Evolutionary conservation across 805 yeast species (phyloP), one percentile per base, ranked within the genome.

Genomic region (Saturnispora kantuleensis): DNA sequence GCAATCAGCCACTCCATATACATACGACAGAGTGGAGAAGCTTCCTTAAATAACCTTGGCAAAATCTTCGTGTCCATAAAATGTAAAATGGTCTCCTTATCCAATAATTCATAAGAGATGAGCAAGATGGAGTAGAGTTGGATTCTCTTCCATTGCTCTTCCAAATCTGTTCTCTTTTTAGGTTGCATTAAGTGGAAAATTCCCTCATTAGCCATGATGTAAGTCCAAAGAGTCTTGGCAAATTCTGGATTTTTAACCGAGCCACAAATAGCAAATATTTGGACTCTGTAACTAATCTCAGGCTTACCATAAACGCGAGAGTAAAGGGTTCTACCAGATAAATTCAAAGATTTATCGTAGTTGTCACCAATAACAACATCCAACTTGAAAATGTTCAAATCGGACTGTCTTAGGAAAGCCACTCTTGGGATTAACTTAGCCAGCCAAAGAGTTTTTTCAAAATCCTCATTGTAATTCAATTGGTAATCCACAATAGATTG

Each of bases 1-100:
- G 85, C 73, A 34, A 81, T 60, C 11, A 81, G 66, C 96, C 96
- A 89, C 56, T 89, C 97, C 44, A 84, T 62, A 54, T 82, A 85
- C 2, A 73, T 64, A 46, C 97, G 72, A 5, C 77, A 84, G 38
- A 79, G 64, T 0, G 96, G 96, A 50, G 93, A 82, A 11, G 85
- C 76, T 50, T 90, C 97, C 2, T 65, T 61, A 35, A 70, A 65
- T 10, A 85, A 64, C 8, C 65, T 56, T 0, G 60, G 57, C 5
- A 69, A 41, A 10, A 72, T 50, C 4, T 40, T 32, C 0, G 43
- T 41, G 0, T 59, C 49, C 8, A 75, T 56, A 34, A 56, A 50
- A 1, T 52, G 36, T 2, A 64, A 47, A 13, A 64, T 41, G 0
- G 47, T 48, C 0, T 46, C 46, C 3, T 55, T 38, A 5, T 66